Evolutionary conservation across 164 flowering plant species (phyloP).

Genomic region (Magnolia sinica): DNA sequence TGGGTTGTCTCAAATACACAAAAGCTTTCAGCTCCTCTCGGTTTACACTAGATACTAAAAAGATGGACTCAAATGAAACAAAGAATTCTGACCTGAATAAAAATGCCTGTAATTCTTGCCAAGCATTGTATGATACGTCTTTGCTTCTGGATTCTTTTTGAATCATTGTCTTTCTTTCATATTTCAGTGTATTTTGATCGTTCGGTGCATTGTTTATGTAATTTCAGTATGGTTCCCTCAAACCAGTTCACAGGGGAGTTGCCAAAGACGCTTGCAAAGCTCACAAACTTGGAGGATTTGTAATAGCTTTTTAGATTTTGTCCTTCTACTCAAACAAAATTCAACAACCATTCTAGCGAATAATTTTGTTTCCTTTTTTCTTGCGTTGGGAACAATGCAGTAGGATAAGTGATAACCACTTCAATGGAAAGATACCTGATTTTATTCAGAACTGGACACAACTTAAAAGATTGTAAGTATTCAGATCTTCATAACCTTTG

Average conservation of each 20-base stretch:
- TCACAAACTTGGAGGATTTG: conserved; percentile 19
- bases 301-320: not conserved
- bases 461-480: conserved; percentile 29
- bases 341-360: not conserved
- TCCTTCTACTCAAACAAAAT: not conserved
- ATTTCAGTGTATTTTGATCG: not conserved
- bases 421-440: conserved; percentile 39
- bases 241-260: conserved; percentile 24
- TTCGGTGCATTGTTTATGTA: not conserved
- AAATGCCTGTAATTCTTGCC: not conserved
- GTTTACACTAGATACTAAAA: not conserved
- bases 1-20: too few relatives aligned
- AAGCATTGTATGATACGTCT: not conserved
- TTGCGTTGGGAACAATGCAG: conserved; percentile 15
- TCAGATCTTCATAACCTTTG: not conserved
- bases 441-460: conserved; percentile 26
- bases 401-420: conserved; percentile 37
- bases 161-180: not conserved
- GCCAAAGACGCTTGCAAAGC: conserved; percentile 13
- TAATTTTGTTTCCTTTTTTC: not conserved
- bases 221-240: conserved; percentile 19
- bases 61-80: not conserved
- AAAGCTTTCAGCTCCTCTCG: too few relatives aligned
- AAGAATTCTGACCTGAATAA: not conserved
- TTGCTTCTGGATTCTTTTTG: not conserved